Evolutionary conservation across 2,329 filamentous ascomycete species (phyloP).

Genomic region (Aspergillus eucalypticola): DNA sequence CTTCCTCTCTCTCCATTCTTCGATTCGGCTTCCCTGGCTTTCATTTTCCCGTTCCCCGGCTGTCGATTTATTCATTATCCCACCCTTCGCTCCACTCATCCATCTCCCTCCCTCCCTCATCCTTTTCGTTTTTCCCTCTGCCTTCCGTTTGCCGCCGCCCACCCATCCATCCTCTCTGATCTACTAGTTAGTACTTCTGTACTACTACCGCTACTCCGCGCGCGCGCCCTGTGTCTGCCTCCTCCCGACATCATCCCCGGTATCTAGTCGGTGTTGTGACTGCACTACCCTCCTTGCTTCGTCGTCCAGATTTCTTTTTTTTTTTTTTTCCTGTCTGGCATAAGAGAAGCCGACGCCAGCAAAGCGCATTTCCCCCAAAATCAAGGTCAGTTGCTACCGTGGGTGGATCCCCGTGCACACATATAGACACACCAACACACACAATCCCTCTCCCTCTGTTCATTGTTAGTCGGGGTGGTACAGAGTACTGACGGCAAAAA

Average conservation of each 20-base stretch:
- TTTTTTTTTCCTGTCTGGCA: neutral
- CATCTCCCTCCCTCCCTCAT: neutral
- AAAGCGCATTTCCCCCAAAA: neutral
- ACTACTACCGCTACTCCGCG: no score
- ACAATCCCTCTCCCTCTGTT: neutral
- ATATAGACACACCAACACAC: neutral
- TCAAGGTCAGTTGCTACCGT: neutral
- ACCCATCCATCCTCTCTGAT: neutral
- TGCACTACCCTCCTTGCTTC: neutral
- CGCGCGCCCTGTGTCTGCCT: no score
- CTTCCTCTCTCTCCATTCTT: constrained; percentile 8
- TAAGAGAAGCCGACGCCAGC: neutral
- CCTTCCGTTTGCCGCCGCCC: constrained; percentile 6
- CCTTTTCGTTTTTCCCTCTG: constrained; percentile 6
- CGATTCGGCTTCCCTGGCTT: neutral
- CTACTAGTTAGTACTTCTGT: neutral
- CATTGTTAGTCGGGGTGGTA: neutral
- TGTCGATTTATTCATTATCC: constrained; percentile 1
- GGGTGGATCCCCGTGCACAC: neutral
- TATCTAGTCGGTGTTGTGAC: neutral
- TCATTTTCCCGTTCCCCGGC: constrained; percentile 5
- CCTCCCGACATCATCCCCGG: neutral
- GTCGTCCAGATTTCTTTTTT: no score
- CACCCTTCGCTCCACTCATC: neutral
- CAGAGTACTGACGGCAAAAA: constrained; percentile 6